Evolutionary conservation across 805 yeast species (phyloP).

Genomic region (Lipomyces kockii): DNA sequence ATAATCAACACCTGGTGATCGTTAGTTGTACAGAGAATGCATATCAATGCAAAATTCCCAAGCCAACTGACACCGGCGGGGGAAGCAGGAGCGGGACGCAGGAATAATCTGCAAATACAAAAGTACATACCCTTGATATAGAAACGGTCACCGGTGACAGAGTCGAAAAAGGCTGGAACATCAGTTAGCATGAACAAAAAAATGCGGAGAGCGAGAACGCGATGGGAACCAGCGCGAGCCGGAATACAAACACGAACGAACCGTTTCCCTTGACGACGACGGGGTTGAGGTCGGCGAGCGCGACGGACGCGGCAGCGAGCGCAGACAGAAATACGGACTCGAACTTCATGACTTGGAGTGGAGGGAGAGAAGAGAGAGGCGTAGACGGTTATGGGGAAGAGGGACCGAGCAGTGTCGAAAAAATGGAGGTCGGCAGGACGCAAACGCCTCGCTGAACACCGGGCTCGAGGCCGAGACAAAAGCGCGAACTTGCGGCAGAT

Average conservation of each 20-base stretch:
- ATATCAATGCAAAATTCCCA: neutral
- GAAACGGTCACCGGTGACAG: conserved; percentile 77
- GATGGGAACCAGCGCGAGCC: neutral
- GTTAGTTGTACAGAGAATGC: neutral
- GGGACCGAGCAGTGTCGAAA: neutral
- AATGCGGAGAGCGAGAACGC: neutral
- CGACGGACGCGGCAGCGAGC: conserved; percentile 17
- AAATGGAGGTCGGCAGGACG: no score
- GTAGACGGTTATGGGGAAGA: neutral
- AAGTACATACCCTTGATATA: conserved; percentile 75
- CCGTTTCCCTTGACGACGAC: conserved; percentile 65
- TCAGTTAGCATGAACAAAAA: conserved; percentile 8
- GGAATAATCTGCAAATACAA: neutral
- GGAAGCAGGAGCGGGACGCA: neutral
- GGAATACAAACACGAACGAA: neutral
- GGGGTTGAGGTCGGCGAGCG: conserved; percentile 56
- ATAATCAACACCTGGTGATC: conserved; percentile 74
- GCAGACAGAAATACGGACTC: conserved; percentile 11
- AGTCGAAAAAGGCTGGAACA: conserved; percentile 59
- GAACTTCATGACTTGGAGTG: conserved; percentile 16
- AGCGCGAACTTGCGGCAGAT: no score
- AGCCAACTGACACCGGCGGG: neutral
- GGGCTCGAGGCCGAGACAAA: no score
- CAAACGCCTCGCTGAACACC: no score
- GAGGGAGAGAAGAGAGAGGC: neutral